Percentiles rank a stretch among this genome's conserved stretches.
Evolutionary conservation across 805 yeast species (phyloP).

Genomic region (Candida coquimbonensis): DNA sequence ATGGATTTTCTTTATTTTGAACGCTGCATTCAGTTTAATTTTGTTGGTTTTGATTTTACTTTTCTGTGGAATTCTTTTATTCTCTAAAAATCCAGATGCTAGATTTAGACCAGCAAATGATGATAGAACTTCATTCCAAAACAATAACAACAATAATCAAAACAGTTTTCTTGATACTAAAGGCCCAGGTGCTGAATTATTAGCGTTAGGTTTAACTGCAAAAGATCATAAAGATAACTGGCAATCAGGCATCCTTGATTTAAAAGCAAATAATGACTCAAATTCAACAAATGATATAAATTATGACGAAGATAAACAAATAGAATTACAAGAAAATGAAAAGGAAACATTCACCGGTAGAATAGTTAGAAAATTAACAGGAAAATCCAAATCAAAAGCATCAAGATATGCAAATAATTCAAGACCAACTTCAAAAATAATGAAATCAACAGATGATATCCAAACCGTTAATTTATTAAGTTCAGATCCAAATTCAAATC

Average conservation of each 20-base stretch:
- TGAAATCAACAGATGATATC: background rate
- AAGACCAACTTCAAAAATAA: slow-evolving; percentile 6
- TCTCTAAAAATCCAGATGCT: slow-evolving; percentile 83
- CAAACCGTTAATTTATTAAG: no score
- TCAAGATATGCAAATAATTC: slow-evolving; percentile 6
- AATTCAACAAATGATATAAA: slow-evolving; percentile 20
- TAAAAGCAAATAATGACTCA: slow-evolving; percentile 12
- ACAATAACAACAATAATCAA: slow-evolving; percentile 23
- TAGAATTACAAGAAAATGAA: slow-evolving; percentile 12
- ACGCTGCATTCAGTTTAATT: slow-evolving; percentile 81
- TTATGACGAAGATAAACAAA: background rate
- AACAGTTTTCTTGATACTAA: slow-evolving; percentile 9
- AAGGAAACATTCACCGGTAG: slow-evolving; percentile 35
- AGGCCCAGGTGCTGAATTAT: slow-evolving; percentile 41
- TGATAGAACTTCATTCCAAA: slow-evolving; percentile 87
- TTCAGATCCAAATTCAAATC: no score
- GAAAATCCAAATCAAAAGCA: slow-evolving; percentile 15
- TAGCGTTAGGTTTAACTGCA: slow-evolving; percentile 78
- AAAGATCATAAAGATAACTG: slow-evolving; percentile 70
- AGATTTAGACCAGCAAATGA: slow-evolving; percentile 85
- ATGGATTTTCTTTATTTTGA: slow-evolving; percentile 79
- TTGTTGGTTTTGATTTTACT: slow-evolving; percentile 65
- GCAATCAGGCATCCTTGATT: slow-evolving; percentile 46
- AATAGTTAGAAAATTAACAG: slow-evolving; percentile 35
- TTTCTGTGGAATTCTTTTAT: slow-evolving; percentile 52